phyloP scores from a whole-genome alignment of 805 yeast species.

The Suhomyces sp. region DNA sequence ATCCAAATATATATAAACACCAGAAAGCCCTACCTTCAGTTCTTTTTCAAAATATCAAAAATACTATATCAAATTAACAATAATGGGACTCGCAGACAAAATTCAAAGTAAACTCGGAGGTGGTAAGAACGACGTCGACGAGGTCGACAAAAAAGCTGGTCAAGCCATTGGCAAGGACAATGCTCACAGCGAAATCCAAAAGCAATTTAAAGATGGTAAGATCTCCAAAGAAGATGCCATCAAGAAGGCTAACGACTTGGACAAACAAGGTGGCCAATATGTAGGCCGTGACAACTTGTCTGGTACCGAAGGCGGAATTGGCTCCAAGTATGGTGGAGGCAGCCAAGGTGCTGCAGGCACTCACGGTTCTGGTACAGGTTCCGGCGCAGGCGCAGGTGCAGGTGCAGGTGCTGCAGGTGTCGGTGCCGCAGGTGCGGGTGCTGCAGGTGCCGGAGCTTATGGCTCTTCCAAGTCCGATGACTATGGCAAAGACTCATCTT shows the following conservation, averaged over 20 bases:
- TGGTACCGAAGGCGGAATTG: slow-evolving; percentile 26
- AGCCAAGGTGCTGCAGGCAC: slow-evolving; percentile 3
- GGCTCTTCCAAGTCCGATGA: slow-evolving; percentile 4
- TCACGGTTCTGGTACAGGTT: slow-evolving; percentile 5
- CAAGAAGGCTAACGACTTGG: slow-evolving; percentile 26
- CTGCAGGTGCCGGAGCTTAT: slow-evolving; percentile 10
- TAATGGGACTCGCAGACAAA: slow-evolving; percentile 40
- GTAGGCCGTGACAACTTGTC: slow-evolving; percentile 11
- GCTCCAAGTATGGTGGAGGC: slow-evolving; percentile 22
- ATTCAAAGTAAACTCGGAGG: slow-evolving; percentile 25
- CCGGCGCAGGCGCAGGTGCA: background rate
- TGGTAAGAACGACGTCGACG: slow-evolving; percentile 26
- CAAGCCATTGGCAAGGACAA: slow-evolving; percentile 27
- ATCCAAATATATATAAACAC: background rate
- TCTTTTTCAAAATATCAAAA: background rate
- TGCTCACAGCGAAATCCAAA: slow-evolving; percentile 24
- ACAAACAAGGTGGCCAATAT: slow-evolving; percentile 18
- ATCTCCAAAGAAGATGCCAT: slow-evolving; percentile 25
- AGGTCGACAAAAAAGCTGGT: slow-evolving; percentile 29
- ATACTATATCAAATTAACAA: slow-evolving; percentile 1
- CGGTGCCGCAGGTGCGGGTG: slow-evolving; percentile 4
- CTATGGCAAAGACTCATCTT: background rate
- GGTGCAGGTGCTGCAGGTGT: slow-evolving; percentile 4
- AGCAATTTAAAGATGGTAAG: slow-evolving; percentile 31
- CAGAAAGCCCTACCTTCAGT: background rate